Evolutionary conservation across 306 rosid genomes (phyloP), one percentile per base, ranked within the genome.

Genomic region (Dalbergia oliveri): DNA sequence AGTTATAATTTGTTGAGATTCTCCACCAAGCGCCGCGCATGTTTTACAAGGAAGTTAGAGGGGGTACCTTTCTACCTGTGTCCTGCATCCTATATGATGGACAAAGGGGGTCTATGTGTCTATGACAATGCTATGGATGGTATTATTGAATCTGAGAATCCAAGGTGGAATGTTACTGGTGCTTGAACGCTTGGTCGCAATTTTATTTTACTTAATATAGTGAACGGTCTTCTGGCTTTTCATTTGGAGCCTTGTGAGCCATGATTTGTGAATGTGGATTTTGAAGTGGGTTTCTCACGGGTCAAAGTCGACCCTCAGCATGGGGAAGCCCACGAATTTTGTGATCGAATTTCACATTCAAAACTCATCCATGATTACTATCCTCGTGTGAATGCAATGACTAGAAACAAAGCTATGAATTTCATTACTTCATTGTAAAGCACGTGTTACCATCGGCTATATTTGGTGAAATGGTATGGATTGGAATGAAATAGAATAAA

Each of bases 121-220:
- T 68, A 44, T 67, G 43, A 72, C 33, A 62, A 9, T 63, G 53
- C 68, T 23, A 1, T 26, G 31, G 31, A 4, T 53, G 43, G 26
- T 51, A 66, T 51, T 61, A 70, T 76, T 70, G 62, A 70, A 61
- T 70, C 13, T 51, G 53, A 54, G 79, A 80, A 80, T 54, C 78
- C 74, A 70, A 70, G 69, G 82, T 63, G 78, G 78, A 75, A 35
- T 41, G 56, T 19, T 50, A 67, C 10, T 75, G 68, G 60, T 43
- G 63, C 33, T 6, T 64, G 70, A 53, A 8, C 0, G 2, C 64
- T 13, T 57, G 58, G 15, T 5, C 33, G 65, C 81, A 41, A 23
- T 26, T 26, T 26, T 26, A 26, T 26, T n/a, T 64, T 74, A 59
- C 23, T 56, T 39, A 58, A 39, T 56, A 65, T 13, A n/a, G 33